Evolutionary conservation across 1,284 basidiomycete genomes (phyloP), one percentile per base, ranked within the genome.

Genomic region (Ceratobasidium sp.): DNA sequence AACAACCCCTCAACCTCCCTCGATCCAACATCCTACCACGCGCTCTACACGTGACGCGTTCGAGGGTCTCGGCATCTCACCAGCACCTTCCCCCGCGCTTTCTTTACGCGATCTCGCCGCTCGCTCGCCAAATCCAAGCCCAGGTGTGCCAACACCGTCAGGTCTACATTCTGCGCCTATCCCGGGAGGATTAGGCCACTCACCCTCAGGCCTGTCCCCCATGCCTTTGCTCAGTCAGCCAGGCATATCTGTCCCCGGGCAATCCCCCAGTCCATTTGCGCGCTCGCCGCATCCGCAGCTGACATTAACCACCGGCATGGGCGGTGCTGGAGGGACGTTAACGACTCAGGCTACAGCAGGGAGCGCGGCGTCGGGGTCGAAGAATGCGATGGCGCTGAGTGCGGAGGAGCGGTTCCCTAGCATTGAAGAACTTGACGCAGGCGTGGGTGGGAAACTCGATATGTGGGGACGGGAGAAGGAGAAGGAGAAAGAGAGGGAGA

Each of bases 331-430:
- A 4, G 66, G 66, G 2, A 58, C 43, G n/a, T 58, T 70, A 43
- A 70, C 66, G 23, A 70, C 66, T 7, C 66, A 70, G 21, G 66
- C 66, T 2, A 70, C 66, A 41, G 66, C 66, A 6, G 66, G 66
- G 14, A 70, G 66, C 43, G 43, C 52, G 28, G 43, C 66, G 9
- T 57, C 52, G 32, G 66, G 66, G 23, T 28, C 64, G 32, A 75
- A 61, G 69, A 70, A 43, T 30, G 73, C 64, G n/a, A 41, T 67
- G 49, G 38, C 64, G 41, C 54, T 70, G 5, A 70, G 87, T 41
- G 86, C 84, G 3, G 91, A 93, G 79, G 84, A 87, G 55, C 85
- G 91, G 61, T 94, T 92, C 80, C 92, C 92, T 1, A 90, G 91
- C 0, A 81, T 94, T 32, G 92, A 93, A 78, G 90, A 92, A 76